Percentiles rank a stretch among this genome's conserved stretches.
Evolutionary conservation across 768 basidiomycete species (phyloP).

Genomic region (Dentipellis sp.): DNA sequence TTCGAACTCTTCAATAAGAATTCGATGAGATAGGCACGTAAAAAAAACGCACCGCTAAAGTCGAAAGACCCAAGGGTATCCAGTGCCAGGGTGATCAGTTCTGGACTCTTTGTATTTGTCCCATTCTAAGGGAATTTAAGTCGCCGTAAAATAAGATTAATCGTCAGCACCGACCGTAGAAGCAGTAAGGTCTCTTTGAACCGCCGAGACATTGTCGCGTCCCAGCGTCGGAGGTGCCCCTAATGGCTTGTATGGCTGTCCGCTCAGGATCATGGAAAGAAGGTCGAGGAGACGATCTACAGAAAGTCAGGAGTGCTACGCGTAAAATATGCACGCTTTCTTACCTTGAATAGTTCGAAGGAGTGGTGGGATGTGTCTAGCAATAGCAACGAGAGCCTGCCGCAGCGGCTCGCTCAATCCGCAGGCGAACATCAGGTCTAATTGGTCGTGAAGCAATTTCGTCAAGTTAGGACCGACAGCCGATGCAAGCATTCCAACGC

Average conservation of each 20-base stretch:
- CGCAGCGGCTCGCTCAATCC: conserved; percentile 86
- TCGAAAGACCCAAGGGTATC: conserved; percentile 86
- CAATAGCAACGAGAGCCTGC: conserved; percentile 77
- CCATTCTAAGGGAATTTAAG: neutral
- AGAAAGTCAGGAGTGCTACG: neutral
- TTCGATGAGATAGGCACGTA: conserved; percentile 3
- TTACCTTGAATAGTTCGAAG: conserved; percentile 87
- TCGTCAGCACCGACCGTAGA: conserved; percentile 30
- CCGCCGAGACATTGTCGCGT: conserved; percentile 39
- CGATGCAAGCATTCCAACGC: conserved; percentile 90
- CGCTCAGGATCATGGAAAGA: conserved; percentile 71
- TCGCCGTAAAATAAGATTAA: neutral
- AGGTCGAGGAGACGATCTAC: conserved; percentile 85
- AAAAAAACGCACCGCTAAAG: conserved; percentile 61
- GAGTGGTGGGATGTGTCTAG: conserved; percentile 81
- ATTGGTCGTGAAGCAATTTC: conserved; percentile 89
- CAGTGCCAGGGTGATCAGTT: conserved; percentile 73
- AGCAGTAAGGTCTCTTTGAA: conserved; percentile 42
- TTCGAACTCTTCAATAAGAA: neutral
- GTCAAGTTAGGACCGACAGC: conserved; percentile 96
- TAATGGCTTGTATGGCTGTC: conserved; percentile 78
- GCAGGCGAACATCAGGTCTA: conserved; percentile 93
- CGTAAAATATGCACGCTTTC: conserved; percentile 1
- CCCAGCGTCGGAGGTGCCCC: conserved; percentile 68
- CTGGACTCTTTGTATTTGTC: conserved; percentile 46